These are phyloP conservation scores for Senecio squalidus DNA, from an alignment of 140 eudicot genomes.

Conservation along the genomic window DNA sequence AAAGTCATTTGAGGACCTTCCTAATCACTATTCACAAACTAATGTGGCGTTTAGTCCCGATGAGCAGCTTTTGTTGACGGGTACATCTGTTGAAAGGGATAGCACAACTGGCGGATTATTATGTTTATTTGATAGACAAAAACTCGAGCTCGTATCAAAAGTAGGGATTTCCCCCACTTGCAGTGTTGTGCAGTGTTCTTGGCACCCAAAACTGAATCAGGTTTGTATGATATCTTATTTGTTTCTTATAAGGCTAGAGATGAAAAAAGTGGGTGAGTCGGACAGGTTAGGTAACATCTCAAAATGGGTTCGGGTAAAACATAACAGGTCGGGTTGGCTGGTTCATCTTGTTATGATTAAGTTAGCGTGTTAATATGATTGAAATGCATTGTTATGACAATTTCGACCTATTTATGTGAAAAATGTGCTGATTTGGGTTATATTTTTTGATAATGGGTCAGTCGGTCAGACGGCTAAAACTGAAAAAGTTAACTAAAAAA, in stretches of 20 bases:
- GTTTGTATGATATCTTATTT: constrained; percentile 30
- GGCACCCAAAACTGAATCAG: constrained; percentile 99
- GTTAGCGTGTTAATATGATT: too few relatives aligned
- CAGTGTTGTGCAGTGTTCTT: constrained; percentile 94
- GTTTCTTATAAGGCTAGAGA: neutral
- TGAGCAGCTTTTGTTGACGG: constrained; percentile 81
- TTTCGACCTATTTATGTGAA: too few relatives aligned
- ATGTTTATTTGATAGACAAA: constrained; percentile 72
- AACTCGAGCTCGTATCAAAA: constrained; percentile 86
- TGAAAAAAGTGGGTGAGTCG: neutral
- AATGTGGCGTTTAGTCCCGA: constrained; percentile 82
- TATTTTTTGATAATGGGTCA: neutral
- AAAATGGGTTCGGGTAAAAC: neutral
- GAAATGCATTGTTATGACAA: too few relatives aligned
- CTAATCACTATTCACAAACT: constrained; percentile 86
- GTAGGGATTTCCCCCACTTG: constrained; percentile 82
- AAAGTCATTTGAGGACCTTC: constrained; percentile 72
- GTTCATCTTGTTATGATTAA: too few relatives aligned
- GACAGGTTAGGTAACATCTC: neutral
- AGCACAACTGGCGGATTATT: constrained; percentile 90
- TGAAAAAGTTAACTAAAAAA: neutral
- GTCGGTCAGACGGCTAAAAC: neutral
- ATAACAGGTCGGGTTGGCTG: too few relatives aligned
- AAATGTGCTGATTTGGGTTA: neutral
- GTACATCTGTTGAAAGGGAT: constrained; percentile 92